These are phyloP conservation scores for Exophiala alcalophila DNA, from an alignment of 2,329 filamentous ascomycete genomes.

Conservation along the genomic window DNA sequence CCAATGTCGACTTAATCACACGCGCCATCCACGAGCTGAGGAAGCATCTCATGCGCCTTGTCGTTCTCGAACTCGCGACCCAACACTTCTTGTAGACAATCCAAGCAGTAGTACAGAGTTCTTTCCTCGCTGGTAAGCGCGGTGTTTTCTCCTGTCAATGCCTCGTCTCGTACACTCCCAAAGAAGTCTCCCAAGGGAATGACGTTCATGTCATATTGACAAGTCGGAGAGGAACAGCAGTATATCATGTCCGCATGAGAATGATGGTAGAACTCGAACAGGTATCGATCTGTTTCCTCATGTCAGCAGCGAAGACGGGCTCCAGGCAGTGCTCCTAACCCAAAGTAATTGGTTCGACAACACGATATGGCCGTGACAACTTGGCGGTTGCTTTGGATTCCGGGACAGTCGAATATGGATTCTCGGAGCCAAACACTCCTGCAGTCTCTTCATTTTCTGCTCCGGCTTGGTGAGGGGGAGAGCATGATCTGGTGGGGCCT, in stretches of 20 bases:
- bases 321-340: constrained; percentile 1
- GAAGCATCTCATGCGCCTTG: background rate
- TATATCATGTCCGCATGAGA: constrained; percentile 3
- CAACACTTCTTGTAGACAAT: constrained; percentile 9
- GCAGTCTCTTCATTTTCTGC: background rate
- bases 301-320: background rate
- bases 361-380: background rate
- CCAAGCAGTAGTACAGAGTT: constrained; percentile 11
- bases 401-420: background rate
- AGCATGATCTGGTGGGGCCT: background rate
- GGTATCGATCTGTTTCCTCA: background rate
- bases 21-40: constrained; percentile 9
- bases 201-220: constrained; percentile 9
- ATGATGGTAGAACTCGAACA: constrained; percentile 11
- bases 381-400: background rate
- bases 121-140: background rate
- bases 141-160: background rate
- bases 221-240: constrained; percentile 12
- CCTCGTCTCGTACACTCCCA: constrained; percentile 6
- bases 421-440: background rate
- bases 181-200: constrained; percentile 13
- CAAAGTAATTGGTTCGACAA: constrained; percentile 4
- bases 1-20: constrained; percentile 3
- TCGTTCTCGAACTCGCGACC: background rate
- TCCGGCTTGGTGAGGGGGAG: background rate